Conservation (phyloP, 2,329 filamentous ascomycete genomes). For the Huntiella abstrusa region DNA sequence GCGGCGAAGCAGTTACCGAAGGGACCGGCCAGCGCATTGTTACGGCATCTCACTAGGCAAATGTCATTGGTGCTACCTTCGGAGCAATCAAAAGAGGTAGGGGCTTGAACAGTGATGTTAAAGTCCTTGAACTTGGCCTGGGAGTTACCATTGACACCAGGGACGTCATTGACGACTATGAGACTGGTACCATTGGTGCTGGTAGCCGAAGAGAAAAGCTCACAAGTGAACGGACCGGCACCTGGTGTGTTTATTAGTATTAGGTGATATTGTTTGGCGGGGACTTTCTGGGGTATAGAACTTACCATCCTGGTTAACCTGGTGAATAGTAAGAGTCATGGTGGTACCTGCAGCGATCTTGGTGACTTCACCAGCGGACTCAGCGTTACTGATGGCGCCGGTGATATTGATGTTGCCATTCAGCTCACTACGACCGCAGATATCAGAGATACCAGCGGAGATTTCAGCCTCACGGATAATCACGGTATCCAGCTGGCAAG, state of each 20-base stretch:
- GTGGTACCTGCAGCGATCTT: slow-evolving; percentile 25
- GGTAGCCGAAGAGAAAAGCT: slow-evolving; percentile 27
- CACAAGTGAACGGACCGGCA: slow-evolving; percentile 35
- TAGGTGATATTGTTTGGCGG: slow-evolving; percentile 15
- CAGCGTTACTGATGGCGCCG: slow-evolving; percentile 32
- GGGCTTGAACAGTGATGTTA: slow-evolving; percentile 35
- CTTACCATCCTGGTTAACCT: slow-evolving; percentile 33
- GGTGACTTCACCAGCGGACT: slow-evolving; percentile 27
- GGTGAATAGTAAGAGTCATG: slow-evolving; percentile 30
- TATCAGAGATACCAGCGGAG: slow-evolving; percentile 31
- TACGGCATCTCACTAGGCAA: slow-evolving; percentile 41
- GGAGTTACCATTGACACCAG: slow-evolving; percentile 36
- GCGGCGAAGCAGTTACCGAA: slow-evolving; percentile 40
- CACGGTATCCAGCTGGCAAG: slow-evolving; percentile 48
- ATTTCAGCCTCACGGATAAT: slow-evolving; percentile 42
- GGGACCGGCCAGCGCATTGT: slow-evolving; percentile 35
- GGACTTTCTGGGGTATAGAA: slow-evolving; percentile 27
- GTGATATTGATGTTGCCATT: slow-evolving; percentile 42
- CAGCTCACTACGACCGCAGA: slow-evolving; percentile 43
- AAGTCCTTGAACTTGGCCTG: slow-evolving; percentile 36
- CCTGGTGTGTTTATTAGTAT: slow-evolving; percentile 18
- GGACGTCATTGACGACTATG: slow-evolving; percentile 38
- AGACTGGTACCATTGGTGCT: slow-evolving; percentile 25
- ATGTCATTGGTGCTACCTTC: slow-evolving; percentile 40
- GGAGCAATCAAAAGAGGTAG: slow-evolving; percentile 27